phyloP scores from a whole-genome alignment of 2,329 filamentous ascomycete genomes.

The Fusarium euwallaceae region DNA sequence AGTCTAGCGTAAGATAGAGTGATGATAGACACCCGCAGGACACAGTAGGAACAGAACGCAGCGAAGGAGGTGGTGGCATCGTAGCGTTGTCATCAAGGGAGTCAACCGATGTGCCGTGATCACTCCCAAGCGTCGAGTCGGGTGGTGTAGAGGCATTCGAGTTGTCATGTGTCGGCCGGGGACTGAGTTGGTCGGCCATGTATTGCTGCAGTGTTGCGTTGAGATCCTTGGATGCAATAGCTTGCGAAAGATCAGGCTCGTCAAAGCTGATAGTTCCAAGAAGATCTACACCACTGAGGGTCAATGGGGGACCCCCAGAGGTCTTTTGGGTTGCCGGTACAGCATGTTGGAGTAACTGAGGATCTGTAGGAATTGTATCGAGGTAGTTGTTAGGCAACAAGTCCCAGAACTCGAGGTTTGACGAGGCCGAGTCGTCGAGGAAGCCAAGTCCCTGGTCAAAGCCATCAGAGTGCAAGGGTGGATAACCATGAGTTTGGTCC shows the following conservation, averaged over 20 bases:
- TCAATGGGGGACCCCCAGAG: constrained; percentile 22
- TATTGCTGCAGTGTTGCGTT: constrained; percentile 46
- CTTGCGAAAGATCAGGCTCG: constrained; percentile 46
- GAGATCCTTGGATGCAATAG: constrained; percentile 48
- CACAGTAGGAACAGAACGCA: constrained; percentile 47
- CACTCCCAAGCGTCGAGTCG: constrained; percentile 37
- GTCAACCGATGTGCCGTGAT: constrained; percentile 35
- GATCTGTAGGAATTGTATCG: constrained; percentile 31
- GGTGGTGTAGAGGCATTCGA: constrained; percentile 39
- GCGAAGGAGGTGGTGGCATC: constrained; percentile 15
- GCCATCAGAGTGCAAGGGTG: constrained; percentile 9
- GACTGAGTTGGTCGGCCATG: constrained; percentile 39
- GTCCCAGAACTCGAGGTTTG: constrained; percentile 54
- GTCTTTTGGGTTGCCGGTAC: constrained; percentile 18
- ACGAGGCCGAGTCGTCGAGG: constrained; percentile 46
- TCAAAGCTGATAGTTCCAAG: constrained; percentile 51
- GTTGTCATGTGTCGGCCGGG: constrained; percentile 19
- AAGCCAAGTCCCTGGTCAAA: constrained; percentile 54
- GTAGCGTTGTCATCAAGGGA: constrained; percentile 31
- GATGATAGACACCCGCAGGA: constrained; percentile 63
- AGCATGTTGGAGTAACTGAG: constrained; percentile 30
- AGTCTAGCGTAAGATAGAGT: constrained; percentile 65
- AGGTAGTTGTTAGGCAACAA: constrained; percentile 49
- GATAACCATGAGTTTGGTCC: constrained; percentile 17
- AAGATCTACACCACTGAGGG: constrained; percentile 46